Conservation (phyloP, 768 basidiomycete genomes). For the Xerocomellus amylosporus region DNA sequence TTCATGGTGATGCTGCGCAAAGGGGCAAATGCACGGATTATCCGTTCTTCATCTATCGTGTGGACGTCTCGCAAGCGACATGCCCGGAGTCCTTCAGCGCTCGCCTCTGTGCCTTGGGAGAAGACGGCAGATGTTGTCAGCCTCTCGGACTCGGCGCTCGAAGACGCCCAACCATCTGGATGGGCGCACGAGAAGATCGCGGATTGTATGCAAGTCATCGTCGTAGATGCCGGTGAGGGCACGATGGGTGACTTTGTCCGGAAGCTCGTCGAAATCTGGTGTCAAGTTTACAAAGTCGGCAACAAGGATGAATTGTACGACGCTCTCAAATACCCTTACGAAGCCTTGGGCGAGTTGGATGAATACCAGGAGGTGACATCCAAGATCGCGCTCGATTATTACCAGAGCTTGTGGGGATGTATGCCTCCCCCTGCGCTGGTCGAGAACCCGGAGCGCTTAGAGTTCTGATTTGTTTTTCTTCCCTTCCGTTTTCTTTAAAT, state of each 20-base stretch:
- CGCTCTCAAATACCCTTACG: conserved; percentile 18
- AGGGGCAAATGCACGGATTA: conserved; percentile 26
- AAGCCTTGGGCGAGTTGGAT: conserved; percentile 29
- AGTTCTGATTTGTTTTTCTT: not conserved
- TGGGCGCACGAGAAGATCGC: conserved; percentile 13
- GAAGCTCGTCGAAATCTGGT: conserved; percentile 30
- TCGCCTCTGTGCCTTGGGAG: conserved; percentile 27
- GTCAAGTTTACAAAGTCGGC: conserved; percentile 23
- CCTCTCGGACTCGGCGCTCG: conserved; percentile 22
- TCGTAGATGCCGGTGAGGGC: conserved; percentile 29
- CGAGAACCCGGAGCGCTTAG: conserved; percentile 2
- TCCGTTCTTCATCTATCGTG: conserved; percentile 22
- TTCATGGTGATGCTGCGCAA: conserved; percentile 34
- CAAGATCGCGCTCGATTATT: conserved; percentile 15
- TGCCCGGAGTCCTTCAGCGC: conserved; percentile 26
- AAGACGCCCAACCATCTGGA: conserved; percentile 24
- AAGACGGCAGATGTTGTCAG: conserved; percentile 13
- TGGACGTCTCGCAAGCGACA: conserved; percentile 30
- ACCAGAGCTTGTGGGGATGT: conserved; percentile 28
- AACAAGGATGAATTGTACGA: conserved; percentile 21
- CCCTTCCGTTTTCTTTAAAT: not conserved
- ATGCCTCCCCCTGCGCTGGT: conserved; percentile 10
- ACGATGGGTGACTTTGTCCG: conserved; percentile 30
- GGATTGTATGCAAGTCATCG: conserved; percentile 32
- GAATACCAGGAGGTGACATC: conserved; percentile 9